A percentile compares a stretch with the other conserved stretches of the same genome.
These are phyloP conservation scores for Luvunga scandens DNA, from an alignment of 345 rosid species.

Conservation along the genomic window DNA sequence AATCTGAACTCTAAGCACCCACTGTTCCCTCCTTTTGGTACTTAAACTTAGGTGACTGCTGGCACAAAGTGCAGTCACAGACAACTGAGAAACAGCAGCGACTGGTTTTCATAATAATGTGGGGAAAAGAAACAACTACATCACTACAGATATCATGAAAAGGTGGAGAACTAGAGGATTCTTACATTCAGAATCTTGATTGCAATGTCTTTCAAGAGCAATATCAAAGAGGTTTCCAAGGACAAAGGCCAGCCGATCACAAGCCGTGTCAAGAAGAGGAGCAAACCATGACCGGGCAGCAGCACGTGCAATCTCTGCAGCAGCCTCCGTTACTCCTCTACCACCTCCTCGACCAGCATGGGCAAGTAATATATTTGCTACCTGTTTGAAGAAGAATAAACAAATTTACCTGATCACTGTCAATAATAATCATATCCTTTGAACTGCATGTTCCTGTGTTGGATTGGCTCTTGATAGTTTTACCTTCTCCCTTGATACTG, in stretches of 20 bases:
- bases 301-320: conserved; percentile 92
- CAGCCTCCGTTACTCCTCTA: conserved; percentile 88
- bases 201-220: conserved; percentile 75
- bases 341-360: conserved; percentile 92
- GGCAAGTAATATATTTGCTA: conserved; percentile 90
- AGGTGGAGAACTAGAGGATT: conserved; percentile 3
- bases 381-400: conserved; percentile 43
- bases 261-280: conserved; percentile 94
- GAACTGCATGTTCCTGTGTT: not conserved
- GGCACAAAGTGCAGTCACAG: too few species aligned
- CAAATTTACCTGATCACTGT: not conserved
- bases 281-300: conserved; percentile 98
- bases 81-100: not conserved
- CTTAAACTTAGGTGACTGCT: too few species aligned
- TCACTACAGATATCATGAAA: not conserved
- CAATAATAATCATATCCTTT: conserved; percentile 7
- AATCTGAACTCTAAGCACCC: too few species aligned
- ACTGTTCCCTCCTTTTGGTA: too few species aligned
- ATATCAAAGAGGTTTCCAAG: conserved; percentile 82
- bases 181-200: conserved; percentile 72
- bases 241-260: conserved; percentile 90
- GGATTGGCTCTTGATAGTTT: not conserved
- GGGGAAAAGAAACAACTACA: not conserved
- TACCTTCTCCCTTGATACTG: conserved; percentile 95
- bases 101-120: not conserved